phyloP scores from a whole-genome alignment of 1,284 basidiomycete genomes.

The Sanghuangporus sanghuang region DNA sequence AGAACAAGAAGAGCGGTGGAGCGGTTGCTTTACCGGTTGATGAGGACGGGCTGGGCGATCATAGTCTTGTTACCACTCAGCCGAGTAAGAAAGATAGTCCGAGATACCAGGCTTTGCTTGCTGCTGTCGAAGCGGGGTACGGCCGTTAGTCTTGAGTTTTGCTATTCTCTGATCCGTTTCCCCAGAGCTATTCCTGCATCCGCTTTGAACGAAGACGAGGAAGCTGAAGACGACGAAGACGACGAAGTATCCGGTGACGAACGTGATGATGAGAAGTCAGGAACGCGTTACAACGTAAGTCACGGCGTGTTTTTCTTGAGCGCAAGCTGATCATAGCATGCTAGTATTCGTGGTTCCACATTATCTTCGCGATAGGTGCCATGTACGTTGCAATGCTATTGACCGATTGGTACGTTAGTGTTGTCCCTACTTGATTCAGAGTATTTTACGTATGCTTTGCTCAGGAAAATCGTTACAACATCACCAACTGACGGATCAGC shows the following conservation, averaged over 20 bases:
- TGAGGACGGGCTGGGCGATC: slow-evolving; percentile 42
- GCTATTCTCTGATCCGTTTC: not conserved
- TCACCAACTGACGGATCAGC: slow-evolving; percentile 31
- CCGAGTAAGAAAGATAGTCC: slow-evolving; percentile 84
- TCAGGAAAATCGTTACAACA: slow-evolving; percentile 68
- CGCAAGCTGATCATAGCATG: slow-evolving; percentile 6
- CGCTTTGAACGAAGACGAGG: slow-evolving; percentile 79
- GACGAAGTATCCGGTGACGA: slow-evolving; percentile 64
- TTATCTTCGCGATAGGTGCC: slow-evolving; percentile 92
- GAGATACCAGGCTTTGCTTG: slow-evolving; percentile 90
- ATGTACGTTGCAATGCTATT: slow-evolving; percentile 99
- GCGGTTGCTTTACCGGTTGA: slow-evolving; percentile 59
- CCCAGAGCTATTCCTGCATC: slow-evolving; percentile 87
- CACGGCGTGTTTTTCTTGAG: not conserved
- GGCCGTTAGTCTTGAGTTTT: slow-evolving; percentile 22
- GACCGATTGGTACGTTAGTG: slow-evolving; percentile 84
- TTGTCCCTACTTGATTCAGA: slow-evolving; percentile 3
- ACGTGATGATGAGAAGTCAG: slow-evolving; percentile 88
- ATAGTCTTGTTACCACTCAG: slow-evolving; percentile 77
- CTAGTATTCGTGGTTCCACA: slow-evolving; percentile 97
- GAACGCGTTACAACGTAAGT: slow-evolving; percentile 94
- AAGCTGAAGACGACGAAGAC: slow-evolving; percentile 71
- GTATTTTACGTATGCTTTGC: slow-evolving; percentile 11
- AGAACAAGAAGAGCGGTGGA: slow-evolving; percentile 47
- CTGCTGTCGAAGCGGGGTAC: slow-evolving; percentile 92